phyloP scores from a whole-genome alignment of 169 alveolate genomes.

The Perkinsus chesapeaki region DNA sequence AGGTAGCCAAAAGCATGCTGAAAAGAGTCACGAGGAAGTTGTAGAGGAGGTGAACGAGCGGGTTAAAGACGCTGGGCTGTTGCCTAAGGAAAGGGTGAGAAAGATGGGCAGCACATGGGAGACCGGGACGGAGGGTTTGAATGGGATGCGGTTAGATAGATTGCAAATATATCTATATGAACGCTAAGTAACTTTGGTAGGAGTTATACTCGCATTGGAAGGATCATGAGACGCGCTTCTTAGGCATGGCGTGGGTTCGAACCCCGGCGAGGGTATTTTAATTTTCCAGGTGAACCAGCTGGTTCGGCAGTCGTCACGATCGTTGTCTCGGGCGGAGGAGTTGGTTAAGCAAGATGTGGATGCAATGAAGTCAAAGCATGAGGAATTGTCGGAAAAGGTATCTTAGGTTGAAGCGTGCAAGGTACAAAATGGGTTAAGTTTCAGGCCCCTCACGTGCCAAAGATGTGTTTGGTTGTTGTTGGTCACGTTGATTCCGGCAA shows the following conservation, averaged over 20 bases:
- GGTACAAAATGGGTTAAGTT: not conserved
- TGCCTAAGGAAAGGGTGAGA: not conserved
- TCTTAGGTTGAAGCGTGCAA: not conserved
- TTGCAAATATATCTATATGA: too few species aligned
- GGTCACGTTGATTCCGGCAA: conserved; percentile 90
- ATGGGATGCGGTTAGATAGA: too few species aligned
- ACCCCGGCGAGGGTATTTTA: not conserved
- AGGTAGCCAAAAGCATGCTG: not conserved
- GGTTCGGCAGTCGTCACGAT: not conserved
- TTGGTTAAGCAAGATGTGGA: not conserved
- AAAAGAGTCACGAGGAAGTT: not conserved
- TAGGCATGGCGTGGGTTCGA: not conserved
- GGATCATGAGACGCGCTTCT: too few species aligned
- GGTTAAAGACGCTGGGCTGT: not conserved
- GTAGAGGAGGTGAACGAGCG: not conserved
- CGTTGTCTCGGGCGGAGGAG: not conserved
- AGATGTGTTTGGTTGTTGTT: conserved; percentile 61
- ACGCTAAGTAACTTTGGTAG: too few species aligned
- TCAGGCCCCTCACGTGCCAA: not conserved
- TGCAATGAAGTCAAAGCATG: not conserved
- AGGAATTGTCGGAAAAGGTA: not conserved
- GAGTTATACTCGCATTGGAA: too few species aligned
- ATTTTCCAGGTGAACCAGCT: not conserved
- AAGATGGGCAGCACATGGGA: too few species aligned
- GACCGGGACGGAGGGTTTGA: too few species aligned